Evolutionary conservation across 305 asterid species (phyloP), one percentile per base, ranked within the genome.

Genomic region (Fraxinus latifolia): DNA sequence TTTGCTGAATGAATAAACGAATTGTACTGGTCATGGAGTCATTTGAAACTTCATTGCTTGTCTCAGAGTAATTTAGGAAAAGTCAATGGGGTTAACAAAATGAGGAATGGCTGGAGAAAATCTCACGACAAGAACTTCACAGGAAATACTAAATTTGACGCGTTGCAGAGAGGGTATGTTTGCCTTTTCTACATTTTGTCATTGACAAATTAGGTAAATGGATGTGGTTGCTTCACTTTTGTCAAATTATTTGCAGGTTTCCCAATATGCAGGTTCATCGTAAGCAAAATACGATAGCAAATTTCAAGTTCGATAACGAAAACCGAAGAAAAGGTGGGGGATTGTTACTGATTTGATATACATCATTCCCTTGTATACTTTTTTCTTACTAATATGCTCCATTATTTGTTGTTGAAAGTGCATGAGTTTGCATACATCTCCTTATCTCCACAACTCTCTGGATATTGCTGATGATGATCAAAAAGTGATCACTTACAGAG

Each of bases 291-390:
- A 81, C 85, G 21, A 92, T 77, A 44, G 92, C 93, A 83, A 92
- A 87, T 86, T 83, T 88, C 88, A 88, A 85, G 78, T 82, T 77
- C 39, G 86, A 87, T 81, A 89, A 89, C 83, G 87, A 83, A 74
- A 86, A 80, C 84, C 85, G 78, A 55, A 90, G 82, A 87, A 90
- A 87, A 93, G 96, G 98, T 93, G 80, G 76, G 85, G 85, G 72
- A 19, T 12, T 65, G 19, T 42, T 76, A 37, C 39, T 81, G 65
- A 27, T 78, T 42, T 76, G 17, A 7, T 68, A 36, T 53, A 34
- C 50, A 65, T 82, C 70, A 81, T 31, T 32, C 37, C 36, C 32
- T 14, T 67, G 34, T 67, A 67, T 29, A 12, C 21, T 3, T 67
- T 25, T 25, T 23, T 4, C n/a, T 14, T 67, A 67, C 74, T 27